These are phyloP conservation scores for Capsicum pubescens DNA, from an alignment of 257 asterid species.

Conservation along the genomic window DNA sequence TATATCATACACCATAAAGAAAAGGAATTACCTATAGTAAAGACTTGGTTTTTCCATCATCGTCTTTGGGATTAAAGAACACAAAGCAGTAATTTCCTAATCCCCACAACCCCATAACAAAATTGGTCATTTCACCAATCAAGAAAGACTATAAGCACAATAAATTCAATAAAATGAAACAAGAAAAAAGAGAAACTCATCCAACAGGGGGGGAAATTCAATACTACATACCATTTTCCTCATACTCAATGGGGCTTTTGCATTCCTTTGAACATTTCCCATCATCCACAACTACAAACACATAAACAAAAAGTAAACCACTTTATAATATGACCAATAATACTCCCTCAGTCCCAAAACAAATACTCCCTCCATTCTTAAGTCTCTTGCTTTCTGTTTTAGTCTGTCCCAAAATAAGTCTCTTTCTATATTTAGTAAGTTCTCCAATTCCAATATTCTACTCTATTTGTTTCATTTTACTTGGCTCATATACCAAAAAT, in stretches of 20 bases:
- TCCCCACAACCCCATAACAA: not conserved
- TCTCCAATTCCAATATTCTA: not conserved
- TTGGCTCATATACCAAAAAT: no score
- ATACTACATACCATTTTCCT: slow-evolving; percentile 48
- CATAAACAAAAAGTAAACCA: slow-evolving; percentile 7
- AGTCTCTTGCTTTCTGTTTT: not conserved
- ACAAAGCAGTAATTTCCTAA: slow-evolving; percentile 62
- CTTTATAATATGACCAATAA: slow-evolving; percentile 1
- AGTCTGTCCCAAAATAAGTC: not conserved
- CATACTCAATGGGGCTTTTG: slow-evolving; percentile 34
- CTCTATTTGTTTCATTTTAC: no score
- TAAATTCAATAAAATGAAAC: not conserved
- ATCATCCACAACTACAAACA: slow-evolving; percentile 54
- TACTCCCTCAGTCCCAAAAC: not conserved
- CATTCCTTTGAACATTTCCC: slow-evolving; percentile 25
- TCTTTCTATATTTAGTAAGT: not conserved
- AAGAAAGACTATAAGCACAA: not conserved
- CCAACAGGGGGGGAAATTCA: not conserved
- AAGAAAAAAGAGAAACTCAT: not conserved
- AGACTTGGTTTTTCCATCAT: slow-evolving; percentile 54
- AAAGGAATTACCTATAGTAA: slow-evolving; percentile 64
- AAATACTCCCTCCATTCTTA: not conserved
- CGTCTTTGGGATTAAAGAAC: slow-evolving; percentile 79
- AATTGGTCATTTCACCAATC: slow-evolving; percentile 28
- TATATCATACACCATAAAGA: not conserved